These are phyloP conservation scores for Sugiyamaella marilandica DNA, from an alignment of 805 yeast genomes.

Conservation along the genomic window DNA sequence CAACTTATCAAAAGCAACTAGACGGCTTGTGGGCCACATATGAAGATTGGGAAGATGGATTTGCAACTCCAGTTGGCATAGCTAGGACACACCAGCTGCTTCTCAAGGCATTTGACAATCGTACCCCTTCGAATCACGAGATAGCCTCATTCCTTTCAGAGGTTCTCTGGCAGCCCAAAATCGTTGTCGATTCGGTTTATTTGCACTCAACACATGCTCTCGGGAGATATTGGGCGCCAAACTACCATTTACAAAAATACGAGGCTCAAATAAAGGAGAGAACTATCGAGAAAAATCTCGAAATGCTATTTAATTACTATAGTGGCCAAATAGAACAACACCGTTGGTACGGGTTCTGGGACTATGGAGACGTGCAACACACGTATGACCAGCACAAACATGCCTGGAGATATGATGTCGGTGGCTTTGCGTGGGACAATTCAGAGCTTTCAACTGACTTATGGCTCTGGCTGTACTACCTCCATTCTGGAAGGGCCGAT, in stretches of 20 bases:
- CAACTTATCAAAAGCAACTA: slow-evolving; percentile 5
- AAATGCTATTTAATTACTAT: slow-evolving; percentile 1
- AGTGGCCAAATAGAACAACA: slow-evolving; percentile 4
- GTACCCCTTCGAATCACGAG: neutral
- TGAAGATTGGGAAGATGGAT: slow-evolving; percentile 11
- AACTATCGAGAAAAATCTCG: neutral
- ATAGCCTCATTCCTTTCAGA: neutral
- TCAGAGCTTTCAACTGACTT: slow-evolving; percentile 8
- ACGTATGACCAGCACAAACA: slow-evolving; percentile 3
- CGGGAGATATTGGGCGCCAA: slow-evolving; percentile 6
- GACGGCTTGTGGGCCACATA: slow-evolving; percentile 9
- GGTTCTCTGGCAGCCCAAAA: neutral
- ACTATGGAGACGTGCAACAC: slow-evolving; percentile 10
- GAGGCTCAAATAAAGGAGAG: neutral
- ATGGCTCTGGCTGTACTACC: slow-evolving; percentile 10
- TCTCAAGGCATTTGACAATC: slow-evolving; percentile 1
- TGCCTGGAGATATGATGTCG: slow-evolving; percentile 10
- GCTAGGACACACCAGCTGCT: slow-evolving; percentile 6
- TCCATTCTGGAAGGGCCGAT: slow-evolving; percentile 4
- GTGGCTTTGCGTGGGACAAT: slow-evolving; percentile 12
- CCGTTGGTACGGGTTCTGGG: slow-evolving; percentile 11
- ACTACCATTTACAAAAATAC: neutral
- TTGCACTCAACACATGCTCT: neutral
- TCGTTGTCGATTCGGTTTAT: slow-evolving; percentile 1
- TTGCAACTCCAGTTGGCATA: slow-evolving; percentile 7